Evolutionary conservation across 176 grass and related monocot species (phyloP).

Genomic region (Ensete glaucum): DNA sequence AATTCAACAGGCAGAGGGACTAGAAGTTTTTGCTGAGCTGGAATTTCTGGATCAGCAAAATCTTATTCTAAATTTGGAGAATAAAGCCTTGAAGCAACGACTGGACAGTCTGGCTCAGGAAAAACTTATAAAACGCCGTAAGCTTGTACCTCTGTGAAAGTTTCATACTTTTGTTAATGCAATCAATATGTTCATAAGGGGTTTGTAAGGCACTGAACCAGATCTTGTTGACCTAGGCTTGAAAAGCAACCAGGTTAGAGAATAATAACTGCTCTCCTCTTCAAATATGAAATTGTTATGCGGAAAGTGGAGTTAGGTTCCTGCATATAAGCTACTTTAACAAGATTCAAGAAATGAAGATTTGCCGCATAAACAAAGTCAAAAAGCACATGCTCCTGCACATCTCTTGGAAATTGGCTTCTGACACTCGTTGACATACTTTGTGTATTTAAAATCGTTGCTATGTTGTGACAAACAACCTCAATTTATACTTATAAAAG

Average conservation of each 20-base stretch:
- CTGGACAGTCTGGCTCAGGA: conserved; percentile 78
- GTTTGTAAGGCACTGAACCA: background rate
- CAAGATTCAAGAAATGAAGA: background rate
- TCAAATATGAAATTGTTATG: background rate
- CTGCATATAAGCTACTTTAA: background rate
- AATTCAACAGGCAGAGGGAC: conserved; percentile 59
- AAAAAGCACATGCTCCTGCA: background rate
- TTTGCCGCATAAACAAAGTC: background rate
- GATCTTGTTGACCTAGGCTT: background rate
- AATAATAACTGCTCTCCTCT: background rate
- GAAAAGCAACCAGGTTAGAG: background rate
- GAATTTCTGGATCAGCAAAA: conserved; percentile 92
- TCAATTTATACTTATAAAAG: too few relatives aligned
- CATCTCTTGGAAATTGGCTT: background rate
- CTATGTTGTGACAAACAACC: too few relatives aligned
- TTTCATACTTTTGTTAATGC: background rate
- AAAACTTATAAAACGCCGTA: conserved; percentile 90
- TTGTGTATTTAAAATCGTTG: too few relatives aligned
- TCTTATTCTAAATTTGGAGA: conserved; percentile 95
- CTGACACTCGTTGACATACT: background rate
- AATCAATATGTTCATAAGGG: background rate
- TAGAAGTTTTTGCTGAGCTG: conserved; percentile 85
- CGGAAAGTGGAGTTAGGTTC: background rate
- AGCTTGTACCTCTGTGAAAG: conserved; percentile 14
- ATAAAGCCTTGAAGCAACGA: conserved; percentile 88